Evolutionary conservation across 2,329 filamentous ascomycete species (phyloP).

Genomic region (Ceratocystis papillata): DNA sequence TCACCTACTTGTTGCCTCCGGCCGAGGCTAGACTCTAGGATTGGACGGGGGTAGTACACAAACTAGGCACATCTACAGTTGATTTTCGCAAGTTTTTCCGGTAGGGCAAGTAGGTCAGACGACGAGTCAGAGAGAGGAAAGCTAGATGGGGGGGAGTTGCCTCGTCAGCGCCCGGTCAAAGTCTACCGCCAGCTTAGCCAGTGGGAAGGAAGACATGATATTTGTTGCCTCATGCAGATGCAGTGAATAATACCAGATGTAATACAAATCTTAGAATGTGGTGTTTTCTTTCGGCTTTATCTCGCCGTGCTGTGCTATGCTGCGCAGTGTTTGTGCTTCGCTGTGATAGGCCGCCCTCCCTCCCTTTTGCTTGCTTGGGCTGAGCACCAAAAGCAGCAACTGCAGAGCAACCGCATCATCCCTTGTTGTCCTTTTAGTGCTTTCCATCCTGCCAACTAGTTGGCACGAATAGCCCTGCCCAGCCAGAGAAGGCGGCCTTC

Average conservation of each 20-base stretch:
- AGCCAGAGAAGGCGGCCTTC: neutral
- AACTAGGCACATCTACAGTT: neutral
- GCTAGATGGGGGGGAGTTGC: neutral
- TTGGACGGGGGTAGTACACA: neutral
- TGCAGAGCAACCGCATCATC: neutral
- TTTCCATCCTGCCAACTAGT: neutral
- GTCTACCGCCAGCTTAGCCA: neutral
- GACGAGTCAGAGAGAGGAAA: neutral
- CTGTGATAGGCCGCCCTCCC: neutral
- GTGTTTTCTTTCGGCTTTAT: neutral
- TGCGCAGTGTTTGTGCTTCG: too few species aligned
- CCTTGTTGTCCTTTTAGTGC: slow-evolving; percentile 3
- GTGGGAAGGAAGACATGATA: neutral
- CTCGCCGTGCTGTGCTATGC: neutral
- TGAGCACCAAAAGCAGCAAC: slow-evolving; percentile 11
- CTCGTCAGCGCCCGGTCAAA: too few species aligned
- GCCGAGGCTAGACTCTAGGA: neutral
- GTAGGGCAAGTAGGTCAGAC: slow-evolving; percentile 4
- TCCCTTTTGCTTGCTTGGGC: neutral
- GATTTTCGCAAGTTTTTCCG: neutral
- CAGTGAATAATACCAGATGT: neutral
- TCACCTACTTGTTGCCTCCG: neutral
- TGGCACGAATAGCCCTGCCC: slow-evolving; percentile 11
- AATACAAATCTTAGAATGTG: neutral
- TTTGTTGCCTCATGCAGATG: neutral